Conservation (phyloP, 345 rosid genomes). For the Toxicodendron radicans region DNA sequence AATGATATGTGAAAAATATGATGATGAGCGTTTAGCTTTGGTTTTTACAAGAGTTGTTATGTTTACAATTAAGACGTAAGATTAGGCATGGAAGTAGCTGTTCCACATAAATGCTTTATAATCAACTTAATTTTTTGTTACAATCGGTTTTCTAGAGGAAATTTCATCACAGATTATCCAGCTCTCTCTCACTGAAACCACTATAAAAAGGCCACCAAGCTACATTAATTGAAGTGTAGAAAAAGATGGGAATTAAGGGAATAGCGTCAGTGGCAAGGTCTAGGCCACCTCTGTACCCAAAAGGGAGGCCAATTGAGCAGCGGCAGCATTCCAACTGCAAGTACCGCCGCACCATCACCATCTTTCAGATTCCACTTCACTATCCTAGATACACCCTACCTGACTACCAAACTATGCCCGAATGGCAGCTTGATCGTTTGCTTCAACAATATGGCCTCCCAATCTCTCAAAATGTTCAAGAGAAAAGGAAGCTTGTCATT, state of each 20-base stretch:
- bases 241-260: neutral
- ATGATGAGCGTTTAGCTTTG: too few species aligned
- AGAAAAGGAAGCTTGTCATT: conserved; percentile 50
- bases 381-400: conserved; percentile 47
- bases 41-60: too few species aligned
- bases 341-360: neutral
- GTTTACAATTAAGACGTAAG: neutral
- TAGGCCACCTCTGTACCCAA: conserved; percentile 1
- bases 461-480: conserved; percentile 28
- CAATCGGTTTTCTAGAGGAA: neutral
- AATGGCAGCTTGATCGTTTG: conserved; percentile 48
- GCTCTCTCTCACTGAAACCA: neutral
- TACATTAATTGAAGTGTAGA: neutral
- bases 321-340: neutral
- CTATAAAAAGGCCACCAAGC: conserved; percentile 12
- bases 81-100: neutral
- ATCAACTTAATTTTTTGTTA: neutral
- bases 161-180: neutral
- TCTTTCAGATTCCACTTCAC: conserved; percentile 53
- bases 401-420: conserved; percentile 52
- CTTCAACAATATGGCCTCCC: conserved; percentile 44
- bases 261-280: conserved; percentile 7
- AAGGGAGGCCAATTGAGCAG: conserved; percentile 3
- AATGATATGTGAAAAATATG: too few species aligned
- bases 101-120: neutral